Percentiles rank a stretch among this genome's conserved stretches.
These are phyloP conservation scores for Eremochloa ophiuroides DNA, from an alignment of 176 grass and related monocot species.

Conservation along the genomic window DNA sequence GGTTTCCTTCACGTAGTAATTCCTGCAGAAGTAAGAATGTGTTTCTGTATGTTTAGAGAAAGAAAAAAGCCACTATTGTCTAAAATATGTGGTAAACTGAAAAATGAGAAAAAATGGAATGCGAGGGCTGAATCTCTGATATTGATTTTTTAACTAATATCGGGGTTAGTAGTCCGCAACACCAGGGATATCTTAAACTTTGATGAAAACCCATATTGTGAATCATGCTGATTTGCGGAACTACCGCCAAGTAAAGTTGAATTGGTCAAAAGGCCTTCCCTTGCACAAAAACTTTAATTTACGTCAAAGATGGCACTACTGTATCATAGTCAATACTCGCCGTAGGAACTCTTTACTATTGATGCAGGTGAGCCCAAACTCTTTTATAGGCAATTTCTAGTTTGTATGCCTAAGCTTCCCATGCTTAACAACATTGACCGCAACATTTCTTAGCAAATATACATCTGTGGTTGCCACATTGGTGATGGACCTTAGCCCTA, in stretches of 20 bases:
- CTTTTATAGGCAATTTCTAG: neutral
- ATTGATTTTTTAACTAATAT: neutral
- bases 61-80: neutral
- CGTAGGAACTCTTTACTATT: neutral
- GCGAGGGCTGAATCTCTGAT: neutral
- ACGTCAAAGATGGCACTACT: neutral
- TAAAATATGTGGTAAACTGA: neutral
- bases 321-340: neutral
- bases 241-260: neutral
- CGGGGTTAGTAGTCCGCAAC: neutral
- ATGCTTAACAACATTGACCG: neutral
- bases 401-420: neutral
- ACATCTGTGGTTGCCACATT: neutral
- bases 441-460: slow-evolving; percentile 11
- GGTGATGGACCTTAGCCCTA: neutral
- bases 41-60: neutral
- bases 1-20: slow-evolving; percentile 57
- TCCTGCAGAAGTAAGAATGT: slow-evolving; percentile 49
- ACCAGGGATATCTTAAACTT: neutral
- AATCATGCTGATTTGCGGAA: neutral
- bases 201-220: neutral
- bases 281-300: neutral
- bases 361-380: neutral
- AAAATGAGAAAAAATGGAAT: neutral
- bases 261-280: slow-evolving; percentile 1